Evolutionary conservation across 202 grass and related monocot genomes (phyloP).

Genomic region (Panicum hallii): DNA sequence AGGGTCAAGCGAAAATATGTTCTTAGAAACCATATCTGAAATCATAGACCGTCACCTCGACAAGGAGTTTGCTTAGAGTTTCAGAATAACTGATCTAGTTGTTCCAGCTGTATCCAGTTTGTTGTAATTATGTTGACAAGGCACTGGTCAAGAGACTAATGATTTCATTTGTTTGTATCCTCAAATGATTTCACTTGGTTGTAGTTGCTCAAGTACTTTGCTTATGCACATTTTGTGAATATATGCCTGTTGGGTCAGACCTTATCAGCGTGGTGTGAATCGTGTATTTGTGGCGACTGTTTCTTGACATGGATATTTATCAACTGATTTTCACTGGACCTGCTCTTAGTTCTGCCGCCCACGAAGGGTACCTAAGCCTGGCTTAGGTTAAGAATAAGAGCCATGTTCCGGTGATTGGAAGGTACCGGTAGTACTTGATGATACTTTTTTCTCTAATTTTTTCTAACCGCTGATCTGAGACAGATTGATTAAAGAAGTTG

Average conservation of each 20-base stretch:
- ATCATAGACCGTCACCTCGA: slow-evolving; percentile 66
- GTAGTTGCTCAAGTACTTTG: slow-evolving; percentile 37
- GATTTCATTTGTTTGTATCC: slow-evolving; percentile 64
- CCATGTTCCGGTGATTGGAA: no score
- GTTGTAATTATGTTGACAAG: slow-evolving; percentile 53
- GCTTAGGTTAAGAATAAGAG: background rate
- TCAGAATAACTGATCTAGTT: slow-evolving; percentile 66
- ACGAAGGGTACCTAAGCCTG: background rate
- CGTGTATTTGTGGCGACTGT: background rate
- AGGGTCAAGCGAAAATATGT: slow-evolving; percentile 52
- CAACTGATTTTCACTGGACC: background rate
- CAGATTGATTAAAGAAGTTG: no score
- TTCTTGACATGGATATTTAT: background rate
- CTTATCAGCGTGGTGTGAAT: background rate
- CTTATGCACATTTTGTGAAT: slow-evolving; percentile 41
- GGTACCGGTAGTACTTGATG: no score
- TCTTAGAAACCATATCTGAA: slow-evolving; percentile 66
- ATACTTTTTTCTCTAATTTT: no score
- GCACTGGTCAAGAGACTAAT: slow-evolving; percentile 49
- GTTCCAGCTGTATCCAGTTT: slow-evolving; percentile 59
- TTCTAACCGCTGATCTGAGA: no score
- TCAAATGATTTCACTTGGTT: slow-evolving; percentile 43
- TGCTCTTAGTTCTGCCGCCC: background rate
- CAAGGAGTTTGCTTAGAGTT: slow-evolving; percentile 40
- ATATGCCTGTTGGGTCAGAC: slow-evolving; percentile 1